Base-by-base conservation (phyloP, 2,329 filamentous ascomycete genomes). In the Penicillium thymicola region DNA sequence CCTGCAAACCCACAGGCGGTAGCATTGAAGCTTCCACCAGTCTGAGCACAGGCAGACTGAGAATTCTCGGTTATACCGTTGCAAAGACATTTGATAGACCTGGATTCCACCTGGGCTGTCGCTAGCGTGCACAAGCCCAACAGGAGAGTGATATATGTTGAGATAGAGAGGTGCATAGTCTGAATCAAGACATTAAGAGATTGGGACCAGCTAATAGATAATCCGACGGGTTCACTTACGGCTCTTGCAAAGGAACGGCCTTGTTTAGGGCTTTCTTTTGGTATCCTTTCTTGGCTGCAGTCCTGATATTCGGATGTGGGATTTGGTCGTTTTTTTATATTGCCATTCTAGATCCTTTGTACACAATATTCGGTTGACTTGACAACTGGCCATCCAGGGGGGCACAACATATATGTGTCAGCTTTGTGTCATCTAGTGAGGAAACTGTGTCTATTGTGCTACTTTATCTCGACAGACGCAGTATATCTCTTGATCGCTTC, bases 31-130 rank as follows among this genome's bases (percentile, higher is more conserved):
- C n/a, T 30, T 32, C 47, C 54, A 8, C 54, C 54, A n/a, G 23
- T 48, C 23, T 32, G 30, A 32, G 8, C 21, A 42, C 54, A 57
- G 16, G 50, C 54, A n/a, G 37, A 34, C 5, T 45, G 43, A 7
- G 42, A 43, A 21, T 48, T 18, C 5, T 46, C 50, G 2, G 23
- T 5, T 11, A 10, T 28, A 18, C 50, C 54, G 1, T 44, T 34
- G n/a, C 54, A 57, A 14, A 16, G 43, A 13, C 54, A 57, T 54
- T 57, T 57, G 25, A 57, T 48, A 25, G 41, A 37, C n/a, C 42
- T 32, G 6, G 36, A 7, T 38, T 9, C 10, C 10, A n/a, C 25
- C 30, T 55, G 53, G 34, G 40, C 48, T 23, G 8, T 25, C 4
- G 49, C 23, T 11, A 56, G 36, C 9, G 10, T 44, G 1, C 54